Evolutionary conservation across 2,329 filamentous ascomycete species (phyloP).

Genomic region (Colletotrichum plurivorum): DNA sequence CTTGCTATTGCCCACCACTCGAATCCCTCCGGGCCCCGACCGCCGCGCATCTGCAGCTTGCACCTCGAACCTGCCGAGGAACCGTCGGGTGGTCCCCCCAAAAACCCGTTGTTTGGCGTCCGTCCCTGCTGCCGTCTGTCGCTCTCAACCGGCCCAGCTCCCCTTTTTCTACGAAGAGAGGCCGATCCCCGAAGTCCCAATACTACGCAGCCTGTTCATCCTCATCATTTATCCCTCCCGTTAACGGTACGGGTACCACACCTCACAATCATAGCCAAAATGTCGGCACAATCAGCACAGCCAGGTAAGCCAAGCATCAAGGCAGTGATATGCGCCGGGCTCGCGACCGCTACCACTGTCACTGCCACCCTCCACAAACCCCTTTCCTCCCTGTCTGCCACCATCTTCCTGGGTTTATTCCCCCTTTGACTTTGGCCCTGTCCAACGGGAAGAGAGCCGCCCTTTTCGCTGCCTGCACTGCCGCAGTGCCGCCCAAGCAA

Average conservation of each 20-base stretch:
- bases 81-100: constrained; percentile 27
- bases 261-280: constrained; percentile 37
- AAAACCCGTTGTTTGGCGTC: constrained; percentile 34
- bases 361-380: constrained; percentile 29
- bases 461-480: constrained; percentile 40
- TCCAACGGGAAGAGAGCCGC: constrained; percentile 39
- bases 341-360: not conserved
- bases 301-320: constrained; percentile 43
- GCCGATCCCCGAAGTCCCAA: constrained; percentile 34
- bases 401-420: constrained; percentile 38
- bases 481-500: constrained; percentile 40
- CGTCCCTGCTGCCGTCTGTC: constrained; percentile 28
- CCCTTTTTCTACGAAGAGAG: constrained; percentile 32
- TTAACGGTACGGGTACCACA: constrained; percentile 27
- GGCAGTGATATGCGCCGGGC: constrained; percentile 33
- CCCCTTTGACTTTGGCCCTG: constrained; percentile 39
- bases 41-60: constrained; percentile 18
- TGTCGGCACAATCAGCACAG: constrained; percentile 43
- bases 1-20: constrained; percentile 3
- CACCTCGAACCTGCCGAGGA: constrained; percentile 31
- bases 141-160: constrained; percentile 25
- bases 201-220: constrained; percentile 37
- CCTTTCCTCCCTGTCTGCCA: constrained; percentile 40
- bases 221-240: constrained; percentile 38
- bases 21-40: constrained; percentile 25